phyloP scores from a whole-genome alignment of 2,329 filamentous ascomycete species.

The Diaporthe helianthi region DNA sequence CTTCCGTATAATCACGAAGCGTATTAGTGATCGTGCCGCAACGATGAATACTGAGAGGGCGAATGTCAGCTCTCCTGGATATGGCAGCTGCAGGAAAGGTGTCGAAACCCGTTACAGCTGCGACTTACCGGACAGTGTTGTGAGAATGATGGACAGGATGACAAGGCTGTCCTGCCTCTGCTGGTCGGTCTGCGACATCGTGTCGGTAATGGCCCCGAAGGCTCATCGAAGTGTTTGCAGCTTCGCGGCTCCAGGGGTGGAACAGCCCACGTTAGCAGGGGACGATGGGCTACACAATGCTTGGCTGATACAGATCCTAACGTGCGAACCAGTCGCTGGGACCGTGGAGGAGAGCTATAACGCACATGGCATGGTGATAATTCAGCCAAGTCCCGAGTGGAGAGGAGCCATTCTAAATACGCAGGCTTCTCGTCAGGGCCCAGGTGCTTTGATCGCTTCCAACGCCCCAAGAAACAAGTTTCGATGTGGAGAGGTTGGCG shows the following conservation, averaged over 20 bases:
- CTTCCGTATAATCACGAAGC: conserved; percentile 37
- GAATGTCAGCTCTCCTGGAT: neutral
- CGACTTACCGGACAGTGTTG: conserved; percentile 20
- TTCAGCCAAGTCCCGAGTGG: neutral
- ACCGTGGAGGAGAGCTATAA: neutral
- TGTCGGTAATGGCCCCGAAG: neutral
- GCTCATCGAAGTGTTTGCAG: neutral
- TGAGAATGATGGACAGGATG: conserved; percentile 7
- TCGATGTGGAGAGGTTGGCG: neutral
- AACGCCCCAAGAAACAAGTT: neutral
- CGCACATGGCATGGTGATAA: neutral
- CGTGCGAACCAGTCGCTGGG: conserved; percentile 1
- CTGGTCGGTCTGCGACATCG: conserved; percentile 21
- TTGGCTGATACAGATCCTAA: conserved; percentile 9
- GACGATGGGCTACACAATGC: neutral
- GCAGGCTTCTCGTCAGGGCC: neutral
- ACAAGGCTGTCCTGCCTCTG: conserved; percentile 27
- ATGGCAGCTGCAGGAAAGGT: conserved; percentile 26
- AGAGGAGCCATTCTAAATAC: conserved; percentile 12
- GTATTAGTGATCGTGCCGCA: conserved; percentile 35
- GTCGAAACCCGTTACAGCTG: conserved; percentile 19
- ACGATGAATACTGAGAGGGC: conserved; percentile 35
- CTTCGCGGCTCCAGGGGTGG: neutral
- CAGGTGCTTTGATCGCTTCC: conserved; percentile 18
- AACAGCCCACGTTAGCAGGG: neutral